Base-by-base conservation (phyloP, 2,329 filamentous ascomycete genomes). In the Helotiales sp. region DNA sequence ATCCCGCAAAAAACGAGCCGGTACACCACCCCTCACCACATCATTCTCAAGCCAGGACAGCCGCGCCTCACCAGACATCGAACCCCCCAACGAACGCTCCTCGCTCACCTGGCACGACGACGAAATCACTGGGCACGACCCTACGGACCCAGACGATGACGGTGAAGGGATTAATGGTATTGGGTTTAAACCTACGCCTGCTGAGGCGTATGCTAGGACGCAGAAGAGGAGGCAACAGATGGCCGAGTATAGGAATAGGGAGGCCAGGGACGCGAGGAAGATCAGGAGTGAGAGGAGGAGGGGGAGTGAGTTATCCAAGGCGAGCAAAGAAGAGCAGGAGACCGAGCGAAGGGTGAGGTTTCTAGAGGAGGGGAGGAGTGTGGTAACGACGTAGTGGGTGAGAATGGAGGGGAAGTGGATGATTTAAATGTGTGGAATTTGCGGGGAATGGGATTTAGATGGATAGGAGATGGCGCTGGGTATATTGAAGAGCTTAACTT, bases 111-210 rank as follows among this genome's bases (percentile, higher is more conserved):
- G 88, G 88, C 87, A 87, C 72, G 87, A 89, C 70, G 85, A 90
- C 71, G 88, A 90, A 74, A 90, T 91, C 68, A 90, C 88, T 1
- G 82, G 89, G 30, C 88, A 90, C 76, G 85, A 89, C 71, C 86
- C 87, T 0, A 81, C 87, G 47, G 88, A 90, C 74, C 83, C 85
- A 69, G 88, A 91, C 69, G 88, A 91, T 73, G 88, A 91, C 73
- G 88, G 88, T 60, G 86, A 85, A 3, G 88, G 88, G 24, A 87
- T 91, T 73, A 90, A 91, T 75, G 88, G 88, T 5, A 87, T 91
- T 67, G 88, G 88, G 0, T 91, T 90, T 78, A 87, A 84, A 72
- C 88, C 88, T 1, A 89, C 87, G 0, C 82, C 87, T 6, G 87
- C 86, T 22, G 81, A 89, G 52, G 87, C 87, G 6, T 83, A 87